Percentiles rank a stretch among this genome's conserved stretches.
Evolutionary conservation across 306 rosid species (phyloP).

Genomic region (Senna siamea): DNA sequence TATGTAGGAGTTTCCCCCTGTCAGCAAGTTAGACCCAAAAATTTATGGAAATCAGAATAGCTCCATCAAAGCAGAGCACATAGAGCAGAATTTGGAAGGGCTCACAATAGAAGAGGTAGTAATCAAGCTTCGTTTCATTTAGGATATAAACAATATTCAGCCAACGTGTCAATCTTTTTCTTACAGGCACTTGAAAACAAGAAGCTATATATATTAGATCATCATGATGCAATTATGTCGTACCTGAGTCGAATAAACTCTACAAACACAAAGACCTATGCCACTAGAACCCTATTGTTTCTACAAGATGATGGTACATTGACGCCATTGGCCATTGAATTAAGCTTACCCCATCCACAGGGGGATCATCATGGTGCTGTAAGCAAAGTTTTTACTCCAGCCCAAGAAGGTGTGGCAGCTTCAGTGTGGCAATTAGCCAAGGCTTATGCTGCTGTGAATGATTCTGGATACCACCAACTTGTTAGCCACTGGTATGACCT

Average conservation of each 20-base stretch:
- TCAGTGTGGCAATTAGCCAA: conserved; percentile 91
- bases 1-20: conserved; percentile 82
- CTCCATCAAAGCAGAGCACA: conserved; percentile 62
- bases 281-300: conserved; percentile 75
- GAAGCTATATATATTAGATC: conserved; percentile 77
- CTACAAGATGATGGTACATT: conserved; percentile 80
- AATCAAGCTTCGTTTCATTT: conserved; percentile 9
- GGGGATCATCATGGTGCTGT: conserved; percentile 74
- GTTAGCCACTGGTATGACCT: conserved; percentile 87
- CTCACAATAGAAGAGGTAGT: conserved; percentile 65
- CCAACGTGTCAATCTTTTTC: background rate
- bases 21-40: conserved; percentile 68
- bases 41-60: conserved; percentile 78
- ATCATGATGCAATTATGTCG: conserved; percentile 85
- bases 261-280: conserved; percentile 79
- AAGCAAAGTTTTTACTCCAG: conserved; percentile 72
- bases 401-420: conserved; percentile 63
- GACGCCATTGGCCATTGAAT: conserved; percentile 86
- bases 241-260: conserved; percentile 80
- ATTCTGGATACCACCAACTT: conserved; percentile 94
- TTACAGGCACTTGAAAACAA: conserved; percentile 68
- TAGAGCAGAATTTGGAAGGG: conserved; percentile 60
- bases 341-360: conserved; percentile 93
- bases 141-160: background rate
- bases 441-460: conserved; percentile 87